phyloP scores from a whole-genome alignment of 2,329 filamentous ascomycete genomes.

The Rhinocladiella similis region DNA sequence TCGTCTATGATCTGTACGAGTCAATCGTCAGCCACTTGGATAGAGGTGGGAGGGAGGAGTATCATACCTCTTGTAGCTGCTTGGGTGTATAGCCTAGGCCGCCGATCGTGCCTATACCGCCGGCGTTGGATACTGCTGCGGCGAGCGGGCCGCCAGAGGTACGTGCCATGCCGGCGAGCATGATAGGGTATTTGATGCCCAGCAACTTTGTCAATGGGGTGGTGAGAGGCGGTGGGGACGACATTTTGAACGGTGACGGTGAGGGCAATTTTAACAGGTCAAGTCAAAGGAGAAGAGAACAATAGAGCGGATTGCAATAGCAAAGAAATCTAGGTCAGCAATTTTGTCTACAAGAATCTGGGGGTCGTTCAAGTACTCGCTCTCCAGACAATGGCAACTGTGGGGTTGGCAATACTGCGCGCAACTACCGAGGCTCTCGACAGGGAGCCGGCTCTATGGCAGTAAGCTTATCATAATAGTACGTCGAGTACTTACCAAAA shows the following conservation, averaged over 20 bases:
- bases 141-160: constrained; percentile 76
- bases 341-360: background rate
- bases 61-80: constrained; percentile 61
- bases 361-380: background rate
- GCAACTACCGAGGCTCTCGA: background rate
- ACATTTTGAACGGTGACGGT: constrained; percentile 21
- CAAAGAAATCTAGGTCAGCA: background rate
- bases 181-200: constrained; percentile 80
- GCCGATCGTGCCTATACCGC: constrained; percentile 69
- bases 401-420: background rate
- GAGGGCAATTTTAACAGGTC: background rate
- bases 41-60: background rate
- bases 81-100: constrained; percentile 69
- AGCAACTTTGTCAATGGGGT: constrained; percentile 79
- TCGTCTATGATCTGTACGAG: constrained; percentile 77
- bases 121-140: constrained; percentile 84
- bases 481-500: too few species aligned
- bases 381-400: background rate
- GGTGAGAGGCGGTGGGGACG: constrained; percentile 54
- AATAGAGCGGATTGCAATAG: background rate
- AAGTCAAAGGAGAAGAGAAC: too few species aligned
- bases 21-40: constrained; percentile 40
- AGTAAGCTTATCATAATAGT: too few species aligned
- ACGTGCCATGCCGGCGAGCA: constrained; percentile 92
- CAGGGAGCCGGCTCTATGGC: too few species aligned